Percentiles rank a stretch among this genome's conserved stretches.
phyloP scores from a whole-genome alignment of 1,284 basidiomycete genomes.

The Sporisorium reilianum region DNA sequence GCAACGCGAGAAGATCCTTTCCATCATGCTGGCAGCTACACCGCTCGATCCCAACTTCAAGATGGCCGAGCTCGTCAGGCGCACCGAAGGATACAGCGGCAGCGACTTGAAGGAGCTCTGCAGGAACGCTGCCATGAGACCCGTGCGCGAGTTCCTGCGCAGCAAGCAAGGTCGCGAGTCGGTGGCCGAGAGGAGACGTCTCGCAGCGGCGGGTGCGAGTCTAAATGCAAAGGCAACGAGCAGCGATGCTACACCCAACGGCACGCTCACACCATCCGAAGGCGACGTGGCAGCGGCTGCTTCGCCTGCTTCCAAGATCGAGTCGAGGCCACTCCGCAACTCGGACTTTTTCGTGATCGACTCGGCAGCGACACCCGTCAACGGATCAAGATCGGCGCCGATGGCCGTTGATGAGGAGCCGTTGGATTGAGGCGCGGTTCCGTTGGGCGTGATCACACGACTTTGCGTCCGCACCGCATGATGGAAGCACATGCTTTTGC shows the following conservation, averaged over 20 bases:
- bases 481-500: background rate
- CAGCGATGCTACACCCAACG: conserved; percentile 33
- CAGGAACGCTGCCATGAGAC: conserved; percentile 74
- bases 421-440: conserved; percentile 34
- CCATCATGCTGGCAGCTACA: conserved; percentile 74
- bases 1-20: conserved; percentile 90
- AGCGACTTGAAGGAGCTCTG: conserved; percentile 96
- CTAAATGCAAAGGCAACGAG: conserved; percentile 25
- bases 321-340: conserved; percentile 61
- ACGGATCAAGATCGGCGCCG: conserved; percentile 35
- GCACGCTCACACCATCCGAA: conserved; percentile 33
- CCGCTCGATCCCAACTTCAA: conserved; percentile 77
- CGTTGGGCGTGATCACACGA: background rate
- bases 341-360: conserved; percentile 65
- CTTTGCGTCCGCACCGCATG: background rate
- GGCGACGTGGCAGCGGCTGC: conserved; percentile 21
- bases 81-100: conserved; percentile 85
- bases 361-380: conserved; percentile 48
- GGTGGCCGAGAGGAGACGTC: conserved; percentile 40
- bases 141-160: conserved; percentile 66
- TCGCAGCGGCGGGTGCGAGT: conserved; percentile 28
- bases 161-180: conserved; percentile 58
- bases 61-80: conserved; percentile 77
- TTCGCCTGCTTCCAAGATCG: conserved; percentile 42
- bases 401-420: conserved; percentile 56